Percentiles rank a stretch among this genome's conserved stretches.
phyloP scores from a whole-genome alignment of 306 rosid species.

The Mimosa pudica region DNA sequence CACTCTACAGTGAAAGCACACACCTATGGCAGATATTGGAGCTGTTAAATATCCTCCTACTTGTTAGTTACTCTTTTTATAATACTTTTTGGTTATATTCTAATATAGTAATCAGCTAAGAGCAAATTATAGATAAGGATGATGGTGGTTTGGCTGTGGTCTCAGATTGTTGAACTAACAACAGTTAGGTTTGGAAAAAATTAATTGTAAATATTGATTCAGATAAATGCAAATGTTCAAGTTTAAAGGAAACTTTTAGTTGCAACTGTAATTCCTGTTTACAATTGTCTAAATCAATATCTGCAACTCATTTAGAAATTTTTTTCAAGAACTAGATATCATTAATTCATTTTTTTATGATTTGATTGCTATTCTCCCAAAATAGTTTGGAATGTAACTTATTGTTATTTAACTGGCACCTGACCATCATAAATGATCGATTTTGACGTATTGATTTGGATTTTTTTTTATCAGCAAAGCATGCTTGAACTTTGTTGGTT shows the following conservation, averaged over 20 bases:
- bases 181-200: not conserved
- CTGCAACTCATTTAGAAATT: too few species aligned
- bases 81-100: not conserved
- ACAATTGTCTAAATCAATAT: not conserved
- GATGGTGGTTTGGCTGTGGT: not conserved
- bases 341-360: not conserved
- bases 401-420: not conserved
- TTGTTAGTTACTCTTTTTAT: not conserved
- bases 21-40: not conserved
- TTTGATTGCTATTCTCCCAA: not conserved
- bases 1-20: not conserved
- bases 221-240: not conserved
- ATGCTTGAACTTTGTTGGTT: not conserved
- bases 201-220: too few species aligned
- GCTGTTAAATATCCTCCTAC: not conserved
- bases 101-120: constrained; percentile 16
- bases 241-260: not conserved
- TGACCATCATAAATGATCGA: not conserved
- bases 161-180: not conserved
- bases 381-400: not conserved
- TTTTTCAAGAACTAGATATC: not conserved
- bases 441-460: constrained; percentile 6
- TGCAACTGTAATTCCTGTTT: not conserved
- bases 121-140: not conserved
- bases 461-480: not conserved